Evolutionary conservation across 768 basidiomycete species (phyloP), one percentile per base, ranked within the genome.

Genomic region (Phylloporus sp.): DNA sequence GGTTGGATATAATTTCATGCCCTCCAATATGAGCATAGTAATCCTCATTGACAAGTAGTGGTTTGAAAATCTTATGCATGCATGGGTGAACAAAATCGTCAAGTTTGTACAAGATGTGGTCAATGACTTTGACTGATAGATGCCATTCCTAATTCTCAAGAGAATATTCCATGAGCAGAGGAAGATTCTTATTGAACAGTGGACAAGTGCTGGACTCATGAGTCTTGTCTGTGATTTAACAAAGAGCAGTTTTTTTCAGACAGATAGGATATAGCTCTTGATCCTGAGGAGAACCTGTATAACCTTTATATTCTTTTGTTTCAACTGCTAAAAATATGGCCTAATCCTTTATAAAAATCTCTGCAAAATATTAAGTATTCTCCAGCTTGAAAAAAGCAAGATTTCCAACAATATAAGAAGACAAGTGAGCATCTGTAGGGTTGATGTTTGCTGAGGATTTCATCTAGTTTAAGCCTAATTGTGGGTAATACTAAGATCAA

Each of bases 271-370:
- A 39, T 96, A 96, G 63, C 98, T 99, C 76, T 99, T 98, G 71
- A 99, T 98, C 71, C 98, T 98, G 57, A 99, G 78, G 43, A 99
- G 74, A 20, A 99, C 71, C 21, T 96, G 86, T 94, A 98, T 97
- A 59, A 98, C 98, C 69, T 98, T n/a, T 99, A 62, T 95, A 84
- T 71, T 98, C 96, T 71, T 99, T 99, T 82, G 98, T 88, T 72
- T 99, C 96, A 40, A 98, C 96, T 8, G 98, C 87, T 1, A 87
- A 82, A 38, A 97, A 74, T 63, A 87, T 82, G 2, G 85, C 88
- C 69, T 98, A 96, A 58, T 97, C 92, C 69, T 96, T 90, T 62
- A 89, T 91, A 45, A 91, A 65, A 50, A 97, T 93, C 68, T 97
- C 96, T 42, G 92, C 86, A 55, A 99, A 98, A 69, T 98, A 99